Percentiles rank a stretch among this genome's conserved stretches.
These are phyloP conservation scores for Eucalyptus dawsonii DNA, from an alignment of 345 rosid genomes.

Conservation along the genomic window DNA sequence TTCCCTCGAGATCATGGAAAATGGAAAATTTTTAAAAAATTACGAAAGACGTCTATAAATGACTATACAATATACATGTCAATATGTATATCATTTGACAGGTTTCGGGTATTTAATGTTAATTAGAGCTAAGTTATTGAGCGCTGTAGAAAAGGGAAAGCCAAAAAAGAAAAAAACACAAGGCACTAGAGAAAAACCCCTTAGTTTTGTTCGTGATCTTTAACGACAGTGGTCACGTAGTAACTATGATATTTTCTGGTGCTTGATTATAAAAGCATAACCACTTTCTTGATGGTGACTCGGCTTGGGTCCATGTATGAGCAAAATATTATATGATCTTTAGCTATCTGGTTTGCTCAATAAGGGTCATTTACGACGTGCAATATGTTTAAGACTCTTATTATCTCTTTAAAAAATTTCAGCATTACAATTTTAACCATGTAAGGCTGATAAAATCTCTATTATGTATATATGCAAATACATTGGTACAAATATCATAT, in stretches of 20 bases:
- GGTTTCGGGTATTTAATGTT: not conserved
- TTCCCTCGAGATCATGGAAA: not conserved
- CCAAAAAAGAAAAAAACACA: not conserved
- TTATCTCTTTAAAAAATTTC: not conserved
- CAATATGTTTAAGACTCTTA: not conserved
- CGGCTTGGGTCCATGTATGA: not conserved
- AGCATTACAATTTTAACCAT: not conserved
- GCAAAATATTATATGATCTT: not conserved
- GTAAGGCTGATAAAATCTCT: not conserved
- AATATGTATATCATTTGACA: not conserved
- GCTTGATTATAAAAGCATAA: not conserved
- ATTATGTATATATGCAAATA: not conserved
- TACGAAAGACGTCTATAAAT: not conserved
- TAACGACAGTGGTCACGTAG: not conserved
- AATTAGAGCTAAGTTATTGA: not conserved
- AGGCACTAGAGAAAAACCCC: not conserved
- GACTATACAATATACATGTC: not conserved
- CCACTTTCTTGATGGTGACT: not conserved
- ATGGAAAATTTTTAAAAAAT: not conserved
- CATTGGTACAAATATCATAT: not conserved
- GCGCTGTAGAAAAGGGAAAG: not conserved
- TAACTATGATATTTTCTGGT: not conserved
- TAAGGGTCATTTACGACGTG: not conserved
- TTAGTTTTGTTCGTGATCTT: not conserved
- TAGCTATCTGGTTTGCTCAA: not conserved